phyloP scores from a whole-genome alignment of 2,329 filamentous ascomycete genomes.

The Penicillium sp. region DNA sequence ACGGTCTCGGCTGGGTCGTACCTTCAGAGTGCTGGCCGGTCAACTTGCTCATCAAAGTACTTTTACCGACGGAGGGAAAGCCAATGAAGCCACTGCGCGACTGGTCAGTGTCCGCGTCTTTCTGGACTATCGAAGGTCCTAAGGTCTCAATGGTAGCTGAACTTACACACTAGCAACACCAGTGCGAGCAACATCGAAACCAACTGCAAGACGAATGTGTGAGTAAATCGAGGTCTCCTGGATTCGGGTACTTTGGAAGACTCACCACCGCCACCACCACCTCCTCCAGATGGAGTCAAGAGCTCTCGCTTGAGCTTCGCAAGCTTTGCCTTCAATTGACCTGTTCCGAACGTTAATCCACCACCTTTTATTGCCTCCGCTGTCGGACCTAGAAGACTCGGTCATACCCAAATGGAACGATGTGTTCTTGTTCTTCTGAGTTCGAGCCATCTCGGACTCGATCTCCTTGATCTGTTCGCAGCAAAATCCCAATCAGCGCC shows the following conservation, averaged over 20 bases:
- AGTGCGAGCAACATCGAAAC: constrained; percentile 96
- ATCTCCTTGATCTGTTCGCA: constrained; percentile 79
- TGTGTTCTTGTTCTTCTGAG: constrained; percentile 95
- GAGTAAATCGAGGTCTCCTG: constrained; percentile 1
- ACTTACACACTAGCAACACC: constrained; percentile 83
- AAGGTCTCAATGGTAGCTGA: neutral
- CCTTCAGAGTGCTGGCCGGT: constrained; percentile 94
- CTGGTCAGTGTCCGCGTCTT: constrained; percentile 12
- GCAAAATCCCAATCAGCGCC: constrained; percentile 27
- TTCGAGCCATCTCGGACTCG: constrained; percentile 95
- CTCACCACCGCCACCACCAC: constrained; percentile 68
- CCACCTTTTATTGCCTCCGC: neutral
- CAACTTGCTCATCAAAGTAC: constrained; percentile 89
- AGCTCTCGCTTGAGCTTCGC: constrained; percentile 97
- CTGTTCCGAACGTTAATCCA: constrained; percentile 28
- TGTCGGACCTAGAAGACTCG: constrained; percentile 1
- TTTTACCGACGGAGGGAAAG: constrained; percentile 97
- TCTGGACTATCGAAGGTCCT: too few species aligned
- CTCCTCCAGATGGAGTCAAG: constrained; percentile 70
- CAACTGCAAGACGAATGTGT: constrained; percentile 45
- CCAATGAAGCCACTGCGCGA: constrained; percentile 72
- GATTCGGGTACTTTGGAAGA: constrained; percentile 5
- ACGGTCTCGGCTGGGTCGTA: constrained; percentile 21
- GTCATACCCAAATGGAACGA: constrained; percentile 74
- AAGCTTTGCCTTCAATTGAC: constrained; percentile 93